Base-by-base conservation (phyloP, 2,329 filamentous ascomycete species). In the Aurifilum marmelostoma region DNA sequence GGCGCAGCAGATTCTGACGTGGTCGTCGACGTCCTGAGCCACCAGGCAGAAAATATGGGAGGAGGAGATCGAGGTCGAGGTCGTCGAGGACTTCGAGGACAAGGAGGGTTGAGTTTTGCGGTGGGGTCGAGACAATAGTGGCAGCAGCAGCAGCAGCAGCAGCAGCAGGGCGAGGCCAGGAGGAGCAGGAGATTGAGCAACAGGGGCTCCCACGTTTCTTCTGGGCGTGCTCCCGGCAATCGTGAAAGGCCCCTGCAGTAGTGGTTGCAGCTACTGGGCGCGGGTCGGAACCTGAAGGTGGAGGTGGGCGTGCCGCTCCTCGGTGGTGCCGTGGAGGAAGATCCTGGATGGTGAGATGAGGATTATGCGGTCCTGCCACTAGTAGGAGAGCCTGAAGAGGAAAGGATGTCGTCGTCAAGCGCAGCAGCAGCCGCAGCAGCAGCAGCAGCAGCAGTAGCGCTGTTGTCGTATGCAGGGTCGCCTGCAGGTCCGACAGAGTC, bases 111-210 rank as follows among this genome's bases (percentile, higher is more conserved):
- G 52, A 56, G 52, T 56, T 56, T 56, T 56, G 52, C 52, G 52
- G 52, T 56, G 52, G 52, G 52, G 52, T 56, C 52, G 52, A 59
- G 29, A 21, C 16, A 34, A 18, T 21, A 2, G 56, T 11, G 32
- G 54, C 47, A 12, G 47, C 8, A 9, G 50, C 8, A 8, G 34
- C 34, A 34, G 34, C 34, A 34, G 34, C 34, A 34, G 34, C 34
- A 34, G 34, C 34, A 34, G 34, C 34, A 24, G 50, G 24, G 24
- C 11, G 24, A 56, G 52, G 52, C 52, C 52, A 56, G 24, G 52
- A 56, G 52, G 63, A 63, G 61, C 39, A 58, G 54, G 69, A 70
- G 60, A 70, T 70, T 68, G 60, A 66, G 54, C n/a, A 52, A 58
- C 63, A 56, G 60, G 67, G 63, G 67, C 67, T 59, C 41, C 63